Evolutionary conservation across 1,284 basidiomycete species (phyloP).

Genomic region (Sporisorium sorghi): DNA sequence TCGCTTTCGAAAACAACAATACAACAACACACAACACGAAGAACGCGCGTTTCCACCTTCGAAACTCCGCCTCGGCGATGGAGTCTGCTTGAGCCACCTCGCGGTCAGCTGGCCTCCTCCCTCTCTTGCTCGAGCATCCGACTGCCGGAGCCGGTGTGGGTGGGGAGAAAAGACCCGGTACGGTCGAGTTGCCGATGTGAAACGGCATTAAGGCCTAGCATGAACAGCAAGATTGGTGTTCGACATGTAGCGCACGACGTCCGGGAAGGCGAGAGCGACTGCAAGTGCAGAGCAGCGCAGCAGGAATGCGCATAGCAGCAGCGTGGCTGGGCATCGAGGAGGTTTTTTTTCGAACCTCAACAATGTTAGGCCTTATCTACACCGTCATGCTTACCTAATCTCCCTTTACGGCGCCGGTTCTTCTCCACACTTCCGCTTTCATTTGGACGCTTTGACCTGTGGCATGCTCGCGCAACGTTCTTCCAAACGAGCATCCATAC

Average conservation of each 20-base stretch:
- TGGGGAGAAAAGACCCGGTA: too few species aligned
- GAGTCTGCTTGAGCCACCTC: conserved; percentile 31
- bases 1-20: conserved; percentile 12
- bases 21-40: conserved; percentile 7
- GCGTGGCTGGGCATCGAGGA: not conserved
- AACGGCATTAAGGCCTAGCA: not conserved
- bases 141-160: not conserved
- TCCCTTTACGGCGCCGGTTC: not conserved
- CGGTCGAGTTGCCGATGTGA: conserved; percentile 11
- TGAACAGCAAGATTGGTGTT: not conserved
- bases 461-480: conserved; percentile 3
- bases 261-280: not conserved
- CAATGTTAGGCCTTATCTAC: not conserved
- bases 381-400: conserved; percentile 27
- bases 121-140: too few species aligned
- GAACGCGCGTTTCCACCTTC: conserved; percentile 4
- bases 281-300: not conserved
- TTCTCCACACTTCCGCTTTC: conserved; percentile 2
- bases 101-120: conserved; percentile 1
- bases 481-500: not conserved
- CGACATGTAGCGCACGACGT: not conserved
- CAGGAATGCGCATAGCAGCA: conserved; percentile 14
- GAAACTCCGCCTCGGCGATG: conserved; percentile 47
- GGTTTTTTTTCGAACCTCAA: not conserved
- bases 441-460: conserved; percentile 29